These are phyloP conservation scores for Heterobasidion annosum DNA, from an alignment of 1,284 basidiomycete genomes.

Conservation along the genomic window DNA sequence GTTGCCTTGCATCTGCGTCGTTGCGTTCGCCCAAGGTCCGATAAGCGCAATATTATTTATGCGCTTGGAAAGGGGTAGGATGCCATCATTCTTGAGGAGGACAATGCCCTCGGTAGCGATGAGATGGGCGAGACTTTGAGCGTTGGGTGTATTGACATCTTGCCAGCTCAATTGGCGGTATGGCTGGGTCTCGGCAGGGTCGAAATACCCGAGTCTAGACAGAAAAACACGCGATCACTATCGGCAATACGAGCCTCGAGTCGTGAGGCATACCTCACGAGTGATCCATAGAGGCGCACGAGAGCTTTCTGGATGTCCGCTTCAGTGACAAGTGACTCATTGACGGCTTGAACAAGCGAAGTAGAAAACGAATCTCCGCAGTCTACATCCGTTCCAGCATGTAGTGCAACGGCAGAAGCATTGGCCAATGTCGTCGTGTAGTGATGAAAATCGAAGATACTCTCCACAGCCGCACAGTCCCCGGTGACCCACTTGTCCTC, in stretches of 20 bases:
- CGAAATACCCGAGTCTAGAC: conserved; percentile 44
- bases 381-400: conserved; percentile 47
- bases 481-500: conserved; percentile 43
- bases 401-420: conserved; percentile 39
- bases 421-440: conserved; percentile 32
- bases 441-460: conserved; percentile 40
- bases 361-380: conserved; percentile 38
- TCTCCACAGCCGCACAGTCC: conserved; percentile 29
- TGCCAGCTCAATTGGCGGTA: conserved; percentile 38
- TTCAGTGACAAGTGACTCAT: conserved; percentile 34
- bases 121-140: conserved; percentile 39
- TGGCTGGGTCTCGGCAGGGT: conserved; percentile 36
- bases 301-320: conserved; percentile 33
- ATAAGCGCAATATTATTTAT: conserved; percentile 40
- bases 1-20: conserved; percentile 46
- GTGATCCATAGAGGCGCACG: conserved; percentile 38
- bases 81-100: conserved; percentile 48
- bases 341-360: conserved; percentile 36
- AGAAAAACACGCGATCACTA: conserved; percentile 9
- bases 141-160: conserved; percentile 35
- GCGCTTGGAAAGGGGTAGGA: conserved; percentile 32
- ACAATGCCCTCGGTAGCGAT: conserved; percentile 45
- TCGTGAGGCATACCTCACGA: conserved; percentile 31
- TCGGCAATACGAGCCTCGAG: background rate
- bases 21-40: conserved; percentile 49